Percentiles rank a stretch among this genome's conserved stretches.
phyloP scores from a whole-genome alignment of 768 basidiomycete species.

The Kwoniella sp. region DNA sequence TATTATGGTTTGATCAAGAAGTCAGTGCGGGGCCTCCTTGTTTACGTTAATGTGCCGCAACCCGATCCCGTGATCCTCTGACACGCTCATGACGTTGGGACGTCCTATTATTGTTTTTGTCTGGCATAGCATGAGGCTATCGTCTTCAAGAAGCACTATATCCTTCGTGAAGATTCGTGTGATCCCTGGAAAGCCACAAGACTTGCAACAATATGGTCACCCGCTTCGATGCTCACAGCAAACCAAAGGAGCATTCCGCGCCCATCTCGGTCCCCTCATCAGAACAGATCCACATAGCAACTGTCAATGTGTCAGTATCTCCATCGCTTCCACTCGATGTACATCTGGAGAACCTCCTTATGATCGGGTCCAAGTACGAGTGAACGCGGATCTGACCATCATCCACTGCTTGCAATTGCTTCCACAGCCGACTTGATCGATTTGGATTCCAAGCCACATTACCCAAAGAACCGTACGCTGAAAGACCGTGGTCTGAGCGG shows the following conservation, averaged over 20 bases:
- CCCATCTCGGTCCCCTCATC: neutral
- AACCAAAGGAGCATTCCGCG: neutral
- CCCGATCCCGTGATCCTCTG: too few relatives aligned
- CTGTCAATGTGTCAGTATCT: slow-evolving; percentile 19
- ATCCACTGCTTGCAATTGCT: neutral
- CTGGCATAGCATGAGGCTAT: too few relatives aligned
- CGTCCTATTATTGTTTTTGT: too few relatives aligned
- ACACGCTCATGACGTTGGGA: too few relatives aligned
- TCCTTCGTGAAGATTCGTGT: too few relatives aligned
- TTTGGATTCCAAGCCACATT: neutral
- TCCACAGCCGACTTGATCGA: neutral
- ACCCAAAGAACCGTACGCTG: slow-evolving; percentile 17
- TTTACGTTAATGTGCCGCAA: too few relatives aligned
- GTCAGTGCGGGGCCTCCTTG: slow-evolving; percentile 14
- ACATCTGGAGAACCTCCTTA: too few relatives aligned
- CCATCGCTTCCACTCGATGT: neutral
- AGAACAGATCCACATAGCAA: slow-evolving; percentile 14
- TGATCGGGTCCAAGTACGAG: too few relatives aligned
- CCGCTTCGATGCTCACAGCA: neutral
- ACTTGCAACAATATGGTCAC: neutral
- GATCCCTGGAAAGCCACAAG: too few relatives aligned
- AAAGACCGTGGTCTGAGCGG: slow-evolving; percentile 46
- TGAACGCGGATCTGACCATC: too few relatives aligned
- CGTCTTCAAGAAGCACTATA: too few relatives aligned
- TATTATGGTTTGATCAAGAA: too few relatives aligned